These are phyloP conservation scores for Pholiota microspora DNA, from an alignment of 768 basidiomycete genomes.

Conservation along the genomic window DNA sequence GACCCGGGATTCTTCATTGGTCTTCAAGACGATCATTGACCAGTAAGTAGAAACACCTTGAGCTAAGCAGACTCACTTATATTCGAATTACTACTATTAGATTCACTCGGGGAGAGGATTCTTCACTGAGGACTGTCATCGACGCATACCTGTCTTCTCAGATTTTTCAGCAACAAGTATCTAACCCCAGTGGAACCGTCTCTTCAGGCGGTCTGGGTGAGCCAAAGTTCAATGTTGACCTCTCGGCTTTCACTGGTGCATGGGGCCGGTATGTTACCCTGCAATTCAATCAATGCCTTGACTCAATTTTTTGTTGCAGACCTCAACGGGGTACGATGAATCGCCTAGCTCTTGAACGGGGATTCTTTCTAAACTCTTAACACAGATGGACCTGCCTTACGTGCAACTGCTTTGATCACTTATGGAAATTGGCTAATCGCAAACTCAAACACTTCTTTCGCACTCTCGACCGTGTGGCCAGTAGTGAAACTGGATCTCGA, in stretches of 20 bases:
- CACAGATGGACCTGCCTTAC: conserved; percentile 40
- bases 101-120: conserved; percentile 51
- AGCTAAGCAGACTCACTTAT: conserved; percentile 25
- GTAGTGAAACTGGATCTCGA: conserved; percentile 71
- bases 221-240: conserved; percentile 72
- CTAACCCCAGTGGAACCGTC: conserved; percentile 69
- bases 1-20: conserved; percentile 74
- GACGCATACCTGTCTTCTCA: conserved; percentile 61
- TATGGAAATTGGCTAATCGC: conserved; percentile 68
- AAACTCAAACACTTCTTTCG: conserved; percentile 49
- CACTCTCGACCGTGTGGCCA: conserved; percentile 60
- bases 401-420: conserved; percentile 64
- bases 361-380: too few relatives aligned
- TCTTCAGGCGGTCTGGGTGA: conserved; percentile 72
- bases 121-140: conserved; percentile 46
- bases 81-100: conserved; percentile 39
- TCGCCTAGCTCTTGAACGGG: too few relatives aligned
- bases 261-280: conserved; percentile 44
- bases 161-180: conserved; percentile 55
- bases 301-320: conserved; percentile 27
- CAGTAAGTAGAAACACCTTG: conserved; percentile 29
- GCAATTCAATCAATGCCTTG: background rate
- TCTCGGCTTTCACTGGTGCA: conserved; percentile 54
- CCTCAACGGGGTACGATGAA: conserved; percentile 54
- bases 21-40: conserved; percentile 54